Conservation (phyloP, 2,329 filamentous ascomycete species). For the Penicillium carneum region DNA sequence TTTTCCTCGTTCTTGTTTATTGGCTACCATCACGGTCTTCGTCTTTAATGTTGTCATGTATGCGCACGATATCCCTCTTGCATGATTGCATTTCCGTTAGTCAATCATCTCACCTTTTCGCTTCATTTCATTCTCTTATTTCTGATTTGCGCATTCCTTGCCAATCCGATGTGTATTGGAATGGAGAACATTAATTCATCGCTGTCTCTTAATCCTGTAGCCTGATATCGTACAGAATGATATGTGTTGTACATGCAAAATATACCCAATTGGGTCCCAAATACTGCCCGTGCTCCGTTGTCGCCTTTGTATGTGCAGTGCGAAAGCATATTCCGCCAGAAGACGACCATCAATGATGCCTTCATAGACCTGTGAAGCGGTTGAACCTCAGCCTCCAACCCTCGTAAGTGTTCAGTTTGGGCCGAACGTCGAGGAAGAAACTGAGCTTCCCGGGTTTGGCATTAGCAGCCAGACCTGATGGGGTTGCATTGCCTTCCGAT, state of each 20-base stretch:
- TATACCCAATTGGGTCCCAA: constrained; percentile 39
- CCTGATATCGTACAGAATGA: constrained; percentile 45
- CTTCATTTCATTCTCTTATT: constrained; percentile 18
- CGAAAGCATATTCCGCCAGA: constrained; percentile 2
- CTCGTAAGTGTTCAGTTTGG: constrained; percentile 70
- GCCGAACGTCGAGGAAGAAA: constrained; percentile 71
- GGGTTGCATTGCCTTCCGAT: constrained; percentile 39
- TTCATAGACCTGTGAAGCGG: constrained; percentile 56
- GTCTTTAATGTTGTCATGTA: constrained; percentile 28
- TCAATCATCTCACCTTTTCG: constrained; percentile 21
- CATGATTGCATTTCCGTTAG: constrained; percentile 27
- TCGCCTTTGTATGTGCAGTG: constrained; percentile 38
- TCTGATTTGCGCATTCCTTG: constrained; percentile 16
- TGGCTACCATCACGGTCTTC: constrained; percentile 19
- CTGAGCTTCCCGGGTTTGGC: constrained; percentile 58
- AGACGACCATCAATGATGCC: neutral
- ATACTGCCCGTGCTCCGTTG: constrained; percentile 36
- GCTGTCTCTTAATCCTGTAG: constrained; percentile 28
- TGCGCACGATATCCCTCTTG: constrained; percentile 46
- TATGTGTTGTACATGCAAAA: constrained; percentile 45
- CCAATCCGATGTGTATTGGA: constrained; percentile 27
- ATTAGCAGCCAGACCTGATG: constrained; percentile 41
- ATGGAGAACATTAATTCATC: constrained; percentile 38
- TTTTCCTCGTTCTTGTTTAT: constrained; percentile 19
- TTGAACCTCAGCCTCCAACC: constrained; percentile 65